phyloP scores from a whole-genome alignment of 768 basidiomycete species.

The Tylopilus plumbeoviolaceoides region DNA sequence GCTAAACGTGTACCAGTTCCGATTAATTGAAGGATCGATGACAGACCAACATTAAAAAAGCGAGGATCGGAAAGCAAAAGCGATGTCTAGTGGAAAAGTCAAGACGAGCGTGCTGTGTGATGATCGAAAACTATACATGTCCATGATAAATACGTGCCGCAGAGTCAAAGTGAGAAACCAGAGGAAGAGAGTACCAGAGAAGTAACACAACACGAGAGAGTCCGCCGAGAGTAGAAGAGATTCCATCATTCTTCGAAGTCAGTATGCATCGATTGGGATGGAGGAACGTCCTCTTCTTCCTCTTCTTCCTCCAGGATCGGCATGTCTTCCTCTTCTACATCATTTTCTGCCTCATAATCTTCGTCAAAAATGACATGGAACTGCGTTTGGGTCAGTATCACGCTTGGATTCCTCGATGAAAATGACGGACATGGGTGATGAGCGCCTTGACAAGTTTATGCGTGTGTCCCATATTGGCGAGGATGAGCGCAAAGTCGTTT shows the following conservation, averaged over 20 bases:
- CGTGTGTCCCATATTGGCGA: slow-evolving; percentile 75
- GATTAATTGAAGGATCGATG: slow-evolving; percentile 8
- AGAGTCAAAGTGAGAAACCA: background rate
- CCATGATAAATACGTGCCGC: slow-evolving; percentile 29
- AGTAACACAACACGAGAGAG: slow-evolving; percentile 24
- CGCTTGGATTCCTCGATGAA: background rate
- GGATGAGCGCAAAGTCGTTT: slow-evolving; percentile 72
- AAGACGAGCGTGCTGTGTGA: slow-evolving; percentile 8
- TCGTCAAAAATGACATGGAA: slow-evolving; percentile 75
- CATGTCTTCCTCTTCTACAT: slow-evolving; percentile 61
- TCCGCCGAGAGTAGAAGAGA: slow-evolving; percentile 16
- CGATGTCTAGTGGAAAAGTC: slow-evolving; percentile 1
- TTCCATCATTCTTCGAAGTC: slow-evolving; percentile 21
- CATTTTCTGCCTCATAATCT: slow-evolving; percentile 48
- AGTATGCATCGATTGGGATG: slow-evolving; percentile 22
- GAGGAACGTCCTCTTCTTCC: slow-evolving; percentile 42
- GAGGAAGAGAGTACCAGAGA: slow-evolving; percentile 4
- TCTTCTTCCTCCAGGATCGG: slow-evolving; percentile 60
- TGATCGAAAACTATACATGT: slow-evolving; percentile 27
- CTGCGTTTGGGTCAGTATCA: slow-evolving; percentile 27
- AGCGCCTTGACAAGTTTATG: slow-evolving; percentile 73
- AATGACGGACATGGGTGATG: slow-evolving; percentile 63
- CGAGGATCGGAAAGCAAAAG: background rate
- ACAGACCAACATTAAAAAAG: slow-evolving; percentile 12
- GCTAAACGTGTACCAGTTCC: slow-evolving; percentile 23